phyloP scores from a whole-genome alignment of 441 rosid species.

The Gossypium lobatum region DNA sequence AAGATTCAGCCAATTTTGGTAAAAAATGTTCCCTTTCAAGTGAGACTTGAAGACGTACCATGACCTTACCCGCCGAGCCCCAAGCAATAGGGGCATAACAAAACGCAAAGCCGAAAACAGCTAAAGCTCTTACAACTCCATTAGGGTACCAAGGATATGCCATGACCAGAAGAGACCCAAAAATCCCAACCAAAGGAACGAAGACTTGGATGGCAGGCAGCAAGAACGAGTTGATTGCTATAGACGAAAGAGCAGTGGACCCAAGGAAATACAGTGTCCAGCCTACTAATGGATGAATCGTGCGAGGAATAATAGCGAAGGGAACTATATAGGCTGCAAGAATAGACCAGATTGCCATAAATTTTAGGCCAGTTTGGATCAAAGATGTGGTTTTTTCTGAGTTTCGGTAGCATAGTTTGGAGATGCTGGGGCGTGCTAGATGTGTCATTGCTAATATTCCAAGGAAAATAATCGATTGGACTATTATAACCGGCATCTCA shows the following conservation, averaged over 20 bases:
- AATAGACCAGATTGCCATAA: slow-evolving; percentile 60
- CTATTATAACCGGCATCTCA: slow-evolving; percentile 64
- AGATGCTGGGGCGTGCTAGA: slow-evolving; percentile 53
- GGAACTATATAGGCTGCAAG: slow-evolving; percentile 63
- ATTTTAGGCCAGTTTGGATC: slow-evolving; percentile 48
- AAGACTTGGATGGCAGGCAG: slow-evolving; percentile 52
- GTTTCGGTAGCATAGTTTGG: slow-evolving; percentile 70
- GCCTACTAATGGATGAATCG: slow-evolving; percentile 70
- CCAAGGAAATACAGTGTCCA: slow-evolving; percentile 78
- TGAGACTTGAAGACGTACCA: slow-evolving; percentile 53
- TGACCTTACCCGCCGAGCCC: slow-evolving; percentile 48
- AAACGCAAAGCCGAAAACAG: slow-evolving; percentile 68
- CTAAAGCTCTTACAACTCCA: slow-evolving; percentile 67
- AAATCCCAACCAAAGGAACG: slow-evolving; percentile 55
- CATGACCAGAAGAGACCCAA: slow-evolving; percentile 79
- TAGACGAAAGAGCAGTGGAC: slow-evolving; percentile 47
- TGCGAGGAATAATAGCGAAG: slow-evolving; percentile 66
- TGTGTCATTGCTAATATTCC: slow-evolving; percentile 59
- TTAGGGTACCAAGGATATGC: slow-evolving; percentile 68
- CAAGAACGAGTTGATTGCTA: slow-evolving; percentile 58
- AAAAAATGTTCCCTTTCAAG: slow-evolving; percentile 67
- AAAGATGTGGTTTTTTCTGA: slow-evolving; percentile 46
- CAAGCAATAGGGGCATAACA: slow-evolving; percentile 65
- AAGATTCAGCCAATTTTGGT: slow-evolving; percentile 50
- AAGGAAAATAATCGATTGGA: slow-evolving; percentile 51